A percentile compares a stretch with the other conserved stretches of the same genome.
Conservation (phyloP, 1,139 yeast genomes). For the Debaryomyces fabryi region DNA sequence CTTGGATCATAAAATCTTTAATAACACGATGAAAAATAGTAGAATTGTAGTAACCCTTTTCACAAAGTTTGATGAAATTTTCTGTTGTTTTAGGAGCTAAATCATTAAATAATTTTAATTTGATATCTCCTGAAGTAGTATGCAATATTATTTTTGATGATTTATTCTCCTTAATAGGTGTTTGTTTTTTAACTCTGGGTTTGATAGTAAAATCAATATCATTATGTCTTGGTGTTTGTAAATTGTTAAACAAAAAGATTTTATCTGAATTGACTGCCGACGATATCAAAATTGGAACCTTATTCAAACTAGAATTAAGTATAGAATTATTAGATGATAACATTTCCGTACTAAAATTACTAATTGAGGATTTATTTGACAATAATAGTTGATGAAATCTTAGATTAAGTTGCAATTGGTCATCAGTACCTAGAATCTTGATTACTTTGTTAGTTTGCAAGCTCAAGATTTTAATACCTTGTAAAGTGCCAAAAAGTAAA, state of each 20-base stretch:
- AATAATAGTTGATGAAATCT: conserved; percentile 21
- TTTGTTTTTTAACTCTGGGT: conserved; percentile 8
- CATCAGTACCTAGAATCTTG: conserved; percentile 34
- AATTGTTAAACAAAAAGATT: conserved; percentile 35
- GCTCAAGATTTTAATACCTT: conserved; percentile 39
- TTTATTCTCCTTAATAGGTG: background rate
- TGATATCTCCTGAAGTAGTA: conserved; percentile 51
- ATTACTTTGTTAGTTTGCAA: conserved; percentile 28
- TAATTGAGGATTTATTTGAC: conserved; percentile 18
- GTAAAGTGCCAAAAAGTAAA: conserved; percentile 32
- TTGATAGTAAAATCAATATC: conserved; percentile 17
- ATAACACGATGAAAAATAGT: conserved; percentile 51
- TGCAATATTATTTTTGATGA: conserved; percentile 33
- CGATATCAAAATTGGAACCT: conserved; percentile 38
- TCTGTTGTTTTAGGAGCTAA: conserved; percentile 26
- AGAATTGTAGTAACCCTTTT: conserved; percentile 41
- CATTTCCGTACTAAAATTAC: conserved; percentile 29
- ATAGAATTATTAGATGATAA: conserved; percentile 42
- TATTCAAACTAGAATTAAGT: conserved; percentile 30
- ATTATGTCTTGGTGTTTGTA: conserved; percentile 19
- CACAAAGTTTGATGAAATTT: conserved; percentile 42
- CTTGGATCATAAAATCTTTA: conserved; percentile 53
- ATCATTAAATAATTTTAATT: conserved; percentile 18
- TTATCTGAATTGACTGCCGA: conserved; percentile 30
- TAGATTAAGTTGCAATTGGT: conserved; percentile 28